These are phyloP conservation scores for Castanospermum australe DNA, from an alignment of 306 rosid genomes.

Conservation along the genomic window DNA sequence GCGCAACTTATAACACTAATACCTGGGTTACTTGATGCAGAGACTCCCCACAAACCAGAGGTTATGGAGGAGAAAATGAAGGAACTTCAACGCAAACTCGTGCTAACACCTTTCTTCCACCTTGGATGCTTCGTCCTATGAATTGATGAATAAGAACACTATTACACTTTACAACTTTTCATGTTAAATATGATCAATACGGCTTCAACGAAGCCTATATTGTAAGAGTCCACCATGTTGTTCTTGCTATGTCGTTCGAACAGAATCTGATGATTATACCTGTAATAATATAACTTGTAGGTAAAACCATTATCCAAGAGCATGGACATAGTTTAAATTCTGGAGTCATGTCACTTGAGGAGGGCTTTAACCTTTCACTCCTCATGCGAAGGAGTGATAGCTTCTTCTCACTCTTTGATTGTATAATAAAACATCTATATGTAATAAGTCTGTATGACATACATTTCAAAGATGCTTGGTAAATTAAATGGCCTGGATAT, in stretches of 20 bases:
- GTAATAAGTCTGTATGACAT: not conserved
- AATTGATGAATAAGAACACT: conserved; percentile 35
- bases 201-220: not conserved
- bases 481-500: not conserved
- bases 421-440: no score
- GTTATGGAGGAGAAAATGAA: conserved; percentile 15
- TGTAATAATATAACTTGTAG: not conserved
- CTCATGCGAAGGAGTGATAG: no score
- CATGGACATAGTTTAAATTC: no score
- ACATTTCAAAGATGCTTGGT: not conserved
- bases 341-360: no score
- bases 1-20: not conserved
- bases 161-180: not conserved
- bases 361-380: no score
- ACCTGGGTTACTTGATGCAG: conserved; percentile 16
- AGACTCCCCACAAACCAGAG: conserved; percentile 1
- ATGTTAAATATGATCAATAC: not conserved
- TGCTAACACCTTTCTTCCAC: conserved; percentile 38
- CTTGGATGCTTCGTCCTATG: conserved; percentile 63
- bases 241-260: no score
- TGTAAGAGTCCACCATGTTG: no score
- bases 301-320: no score
- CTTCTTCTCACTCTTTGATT: no score
- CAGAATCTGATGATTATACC: not conserved
- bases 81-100: not conserved